Evolutionary conservation across 1,139 yeast species (phyloP).

Genomic region (Suhomyces panamericanus): DNA sequence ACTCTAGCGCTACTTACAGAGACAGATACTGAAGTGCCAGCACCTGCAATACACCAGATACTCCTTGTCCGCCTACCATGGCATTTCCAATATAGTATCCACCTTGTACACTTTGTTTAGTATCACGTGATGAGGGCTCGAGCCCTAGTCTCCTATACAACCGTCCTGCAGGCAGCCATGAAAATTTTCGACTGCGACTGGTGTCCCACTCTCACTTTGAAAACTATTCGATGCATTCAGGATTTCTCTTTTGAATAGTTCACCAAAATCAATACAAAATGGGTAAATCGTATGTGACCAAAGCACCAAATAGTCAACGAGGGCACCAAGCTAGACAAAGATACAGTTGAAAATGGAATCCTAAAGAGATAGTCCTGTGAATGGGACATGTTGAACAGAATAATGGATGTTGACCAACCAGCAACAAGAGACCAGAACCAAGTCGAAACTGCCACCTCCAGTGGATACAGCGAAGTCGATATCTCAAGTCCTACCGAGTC

Average conservation of each 20-base stretch:
- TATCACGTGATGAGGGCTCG: conserved; percentile 12
- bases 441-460: neutral
- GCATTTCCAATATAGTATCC: too few relatives aligned
- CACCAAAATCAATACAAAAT: conserved; percentile 48
- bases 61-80: neutral
- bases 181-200: conserved; percentile 17
- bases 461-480: neutral
- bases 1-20: too few relatives aligned
- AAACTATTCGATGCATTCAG: conserved; percentile 9
- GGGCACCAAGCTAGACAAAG: neutral
- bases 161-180: conserved; percentile 4
- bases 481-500: too few relatives aligned
- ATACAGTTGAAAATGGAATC: neutral
- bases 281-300: conserved; percentile 74
- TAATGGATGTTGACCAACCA: too few relatives aligned
- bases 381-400: too few relatives aligned
- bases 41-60: too few relatives aligned
- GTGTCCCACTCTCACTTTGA: conserved; percentile 8
- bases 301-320: neutral
- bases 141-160: conserved; percentile 6
- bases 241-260: conserved; percentile 18
- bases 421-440: neutral
- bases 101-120: too few relatives aligned
- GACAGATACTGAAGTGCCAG: too few relatives aligned
- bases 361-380: neutral